A percentile compares a stretch with the other conserved stretches of the same genome.
Evolutionary conservation across 2,329 filamentous ascomycete species (phyloP).

Genomic region (Calonectria montana): DNA sequence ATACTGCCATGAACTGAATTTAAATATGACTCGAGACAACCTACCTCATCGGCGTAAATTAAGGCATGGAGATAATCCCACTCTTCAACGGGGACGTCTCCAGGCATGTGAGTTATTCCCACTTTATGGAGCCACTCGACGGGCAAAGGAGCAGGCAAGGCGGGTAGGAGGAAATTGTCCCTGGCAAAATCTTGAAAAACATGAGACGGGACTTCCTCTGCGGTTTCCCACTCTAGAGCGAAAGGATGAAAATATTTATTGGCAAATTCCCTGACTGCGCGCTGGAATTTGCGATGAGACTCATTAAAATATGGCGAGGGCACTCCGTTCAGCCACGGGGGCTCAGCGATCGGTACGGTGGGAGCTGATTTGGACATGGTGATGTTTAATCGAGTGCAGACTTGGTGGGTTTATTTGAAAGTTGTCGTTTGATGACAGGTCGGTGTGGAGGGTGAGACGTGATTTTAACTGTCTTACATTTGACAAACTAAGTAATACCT

Average conservation of each 20-base stretch:
- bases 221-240: conserved; percentile 77
- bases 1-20: not conserved
- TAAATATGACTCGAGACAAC: not conserved
- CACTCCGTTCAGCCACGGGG: conserved; percentile 75
- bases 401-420: not conserved
- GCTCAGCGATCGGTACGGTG: conserved; percentile 74
- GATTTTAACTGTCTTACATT: not conserved
- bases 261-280: conserved; percentile 74
- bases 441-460: not conserved
- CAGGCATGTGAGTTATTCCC: conserved; percentile 74
- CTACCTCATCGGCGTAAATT: conserved; percentile 72
- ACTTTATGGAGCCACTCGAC: conserved; percentile 74
- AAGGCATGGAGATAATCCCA: conserved; percentile 78
- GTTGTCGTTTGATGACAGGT: not conserved
- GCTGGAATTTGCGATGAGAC: conserved; percentile 74
- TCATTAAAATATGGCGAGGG: conserved; percentile 78
- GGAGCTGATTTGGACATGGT: not conserved
- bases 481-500: conserved; percentile 4
- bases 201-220: conserved; percentile 70
- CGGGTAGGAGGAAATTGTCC: conserved; percentile 77
- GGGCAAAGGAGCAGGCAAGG: conserved; percentile 75
- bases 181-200: conserved; percentile 74
- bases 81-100: conserved; percentile 75
- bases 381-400: not conserved
- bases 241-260: conserved; percentile 70